Evolutionary conservation across 2,329 filamentous ascomycete species (phyloP).

Genomic region (Thelonectria blattea): DNA sequence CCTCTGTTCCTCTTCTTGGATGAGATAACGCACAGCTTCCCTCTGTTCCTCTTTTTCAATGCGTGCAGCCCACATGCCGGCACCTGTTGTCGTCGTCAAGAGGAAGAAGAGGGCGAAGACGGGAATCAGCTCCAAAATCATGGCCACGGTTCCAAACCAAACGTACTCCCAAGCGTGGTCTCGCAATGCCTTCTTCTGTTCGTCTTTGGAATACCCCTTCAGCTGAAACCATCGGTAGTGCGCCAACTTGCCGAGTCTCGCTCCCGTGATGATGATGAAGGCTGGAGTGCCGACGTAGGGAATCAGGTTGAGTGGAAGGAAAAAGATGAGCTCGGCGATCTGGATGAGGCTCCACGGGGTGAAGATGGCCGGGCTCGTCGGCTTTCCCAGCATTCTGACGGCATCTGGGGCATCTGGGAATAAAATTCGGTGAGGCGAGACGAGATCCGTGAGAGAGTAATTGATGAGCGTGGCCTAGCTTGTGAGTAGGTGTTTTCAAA

Average conservation of each 20-base stretch:
- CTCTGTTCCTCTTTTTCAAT: slow-evolving; percentile 66
- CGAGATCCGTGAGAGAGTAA: slow-evolving; percentile 71
- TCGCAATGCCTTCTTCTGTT: slow-evolving; percentile 73
- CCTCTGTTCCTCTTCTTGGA: slow-evolving; percentile 57
- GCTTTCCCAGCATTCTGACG: slow-evolving; percentile 82
- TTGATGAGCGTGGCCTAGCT: slow-evolving; percentile 74
- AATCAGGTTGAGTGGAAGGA: slow-evolving; percentile 85
- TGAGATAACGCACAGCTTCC: slow-evolving; percentile 16
- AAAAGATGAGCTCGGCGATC: slow-evolving; percentile 81
- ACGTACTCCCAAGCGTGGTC: slow-evolving; percentile 80
- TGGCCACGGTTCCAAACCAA: slow-evolving; percentile 88
- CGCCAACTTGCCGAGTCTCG: slow-evolving; percentile 83
- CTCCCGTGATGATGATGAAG: slow-evolving; percentile 88
- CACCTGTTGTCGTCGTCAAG: slow-evolving; percentile 82
- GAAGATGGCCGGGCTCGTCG: slow-evolving; percentile 77
- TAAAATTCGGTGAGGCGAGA: slow-evolving; percentile 69
- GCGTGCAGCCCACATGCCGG: slow-evolving; percentile 83
- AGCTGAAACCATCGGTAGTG: slow-evolving; percentile 92
- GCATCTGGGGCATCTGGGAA: slow-evolving; percentile 73
- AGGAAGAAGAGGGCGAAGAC: slow-evolving; percentile 94
- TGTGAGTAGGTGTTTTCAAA: slow-evolving; percentile 12
- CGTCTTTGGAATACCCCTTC: slow-evolving; percentile 73
- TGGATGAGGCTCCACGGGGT: slow-evolving; percentile 91
- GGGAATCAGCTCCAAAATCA: slow-evolving; percentile 86
- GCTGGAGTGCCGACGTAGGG: slow-evolving; percentile 82